phyloP scores from a whole-genome alignment of 495 filamentous ascomycete genomes.

The Penicillium daleae region DNA sequence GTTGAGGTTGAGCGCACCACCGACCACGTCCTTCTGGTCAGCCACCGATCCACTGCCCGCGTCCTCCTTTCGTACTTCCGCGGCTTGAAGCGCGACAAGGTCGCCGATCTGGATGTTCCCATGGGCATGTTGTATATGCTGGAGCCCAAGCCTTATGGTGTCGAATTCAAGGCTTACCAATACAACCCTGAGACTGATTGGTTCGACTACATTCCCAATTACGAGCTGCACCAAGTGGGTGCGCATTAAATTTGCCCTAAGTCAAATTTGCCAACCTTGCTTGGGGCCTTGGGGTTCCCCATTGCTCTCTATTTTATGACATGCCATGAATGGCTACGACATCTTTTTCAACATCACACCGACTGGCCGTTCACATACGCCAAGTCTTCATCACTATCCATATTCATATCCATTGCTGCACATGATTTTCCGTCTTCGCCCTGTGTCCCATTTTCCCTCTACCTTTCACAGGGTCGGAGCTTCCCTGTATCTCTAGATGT shows the following conservation, averaged over 20 bases:
- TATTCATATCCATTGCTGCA: slow-evolving; percentile 7
- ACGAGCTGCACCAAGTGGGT: slow-evolving; percentile 64
- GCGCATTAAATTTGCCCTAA: slow-evolving; percentile 13
- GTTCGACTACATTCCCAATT: slow-evolving; percentile 83
- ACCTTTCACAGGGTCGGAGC: neutral
- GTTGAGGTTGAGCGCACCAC: slow-evolving; percentile 96
- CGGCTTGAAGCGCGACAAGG: slow-evolving; percentile 83
- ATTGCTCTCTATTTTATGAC: slow-evolving; percentile 18
- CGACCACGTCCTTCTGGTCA: slow-evolving; percentile 89
- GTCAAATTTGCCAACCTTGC: neutral
- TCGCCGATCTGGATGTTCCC: slow-evolving; percentile 90
- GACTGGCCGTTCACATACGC: neutral
- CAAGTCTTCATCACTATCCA: slow-evolving; percentile 1
- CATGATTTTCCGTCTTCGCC: slow-evolving; percentile 9
- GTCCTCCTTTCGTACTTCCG: slow-evolving; percentile 96
- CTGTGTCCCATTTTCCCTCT: neutral
- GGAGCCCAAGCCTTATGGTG: slow-evolving; percentile 96
- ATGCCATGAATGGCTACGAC: slow-evolving; percentile 30
- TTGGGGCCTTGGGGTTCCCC: neutral
- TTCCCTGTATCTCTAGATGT: neutral
- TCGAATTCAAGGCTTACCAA: slow-evolving; percentile 91
- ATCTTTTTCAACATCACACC: slow-evolving; percentile 6
- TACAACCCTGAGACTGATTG: slow-evolving; percentile 76
- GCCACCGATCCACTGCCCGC: slow-evolving; percentile 85
- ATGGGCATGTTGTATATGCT: slow-evolving; percentile 90